These are phyloP conservation scores for Cystobasidiaceae sp. DNA, from an alignment of 1,284 basidiomycete species.

Conservation along the genomic window DNA sequence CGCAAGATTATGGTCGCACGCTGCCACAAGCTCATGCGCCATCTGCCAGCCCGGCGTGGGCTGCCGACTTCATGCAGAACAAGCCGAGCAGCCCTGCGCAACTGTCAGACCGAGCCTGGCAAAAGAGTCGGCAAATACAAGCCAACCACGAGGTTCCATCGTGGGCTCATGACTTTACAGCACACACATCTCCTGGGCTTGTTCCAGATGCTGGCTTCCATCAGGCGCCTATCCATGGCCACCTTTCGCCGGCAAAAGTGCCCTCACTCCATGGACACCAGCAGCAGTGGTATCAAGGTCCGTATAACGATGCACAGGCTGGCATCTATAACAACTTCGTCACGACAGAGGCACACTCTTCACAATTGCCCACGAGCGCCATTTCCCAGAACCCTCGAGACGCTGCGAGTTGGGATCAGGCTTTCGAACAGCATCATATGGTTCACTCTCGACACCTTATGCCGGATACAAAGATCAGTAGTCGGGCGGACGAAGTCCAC, in stretches of 20 bases:
- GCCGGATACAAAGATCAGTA: too few relatives aligned
- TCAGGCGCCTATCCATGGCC: background rate
- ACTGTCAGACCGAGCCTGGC: constrained; percentile 12
- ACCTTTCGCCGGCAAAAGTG: too few relatives aligned
- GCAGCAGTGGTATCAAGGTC: too few relatives aligned
- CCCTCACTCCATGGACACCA: too few relatives aligned
- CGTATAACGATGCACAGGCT: too few relatives aligned
- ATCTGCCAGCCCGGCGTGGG: constrained; percentile 32
- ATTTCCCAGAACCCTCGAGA: background rate
- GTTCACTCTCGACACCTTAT: too few relatives aligned
- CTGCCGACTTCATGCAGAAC: constrained; percentile 31
- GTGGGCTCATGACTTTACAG: constrained; percentile 28
- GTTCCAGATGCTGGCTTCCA: background rate
- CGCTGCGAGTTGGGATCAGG: constrained; percentile 23
- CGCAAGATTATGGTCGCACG: constrained; percentile 12
- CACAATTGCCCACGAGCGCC: too few relatives aligned
- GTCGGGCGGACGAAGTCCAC: too few relatives aligned
- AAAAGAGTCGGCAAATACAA: constrained; percentile 16
- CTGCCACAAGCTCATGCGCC: constrained; percentile 3
- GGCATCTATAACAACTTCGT: too few relatives aligned
- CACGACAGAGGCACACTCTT: too few relatives aligned
- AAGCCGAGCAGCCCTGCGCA: constrained; percentile 3
- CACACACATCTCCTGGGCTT: background rate
- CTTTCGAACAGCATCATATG: constrained; percentile 21
- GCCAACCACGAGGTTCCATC: constrained; percentile 4